These are phyloP conservation scores for Hyphochytrium catenoides DNA, from an alignment of 352 stramenopile genomes.

Conservation along the genomic window DNA sequence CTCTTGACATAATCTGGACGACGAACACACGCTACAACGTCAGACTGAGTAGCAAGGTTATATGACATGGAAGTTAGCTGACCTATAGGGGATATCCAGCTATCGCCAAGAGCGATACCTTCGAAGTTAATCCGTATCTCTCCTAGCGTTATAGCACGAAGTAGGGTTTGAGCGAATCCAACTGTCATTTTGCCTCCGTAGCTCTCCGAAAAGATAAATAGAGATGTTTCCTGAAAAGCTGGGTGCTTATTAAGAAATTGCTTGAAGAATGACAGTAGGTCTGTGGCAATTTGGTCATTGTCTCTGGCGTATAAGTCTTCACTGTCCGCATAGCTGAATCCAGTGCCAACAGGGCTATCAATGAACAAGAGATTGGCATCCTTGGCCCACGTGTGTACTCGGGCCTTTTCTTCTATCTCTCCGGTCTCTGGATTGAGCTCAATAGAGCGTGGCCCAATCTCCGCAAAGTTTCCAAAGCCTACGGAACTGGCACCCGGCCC, in stretches of 20 bases:
- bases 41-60: no score
- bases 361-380: constrained; percentile 4
- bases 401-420: no score
- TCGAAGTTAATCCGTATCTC: constrained; percentile 2
- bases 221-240: not conserved
- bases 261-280: constrained; percentile 3
- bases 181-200: constrained; percentile 6
- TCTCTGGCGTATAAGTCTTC: not conserved
- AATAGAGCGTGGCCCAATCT: constrained; percentile 1
- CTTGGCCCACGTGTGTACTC: constrained; percentile 5
- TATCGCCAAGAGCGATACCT: constrained; percentile 6
- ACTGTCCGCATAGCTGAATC: not conserved
- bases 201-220: constrained; percentile 6
- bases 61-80: no score
- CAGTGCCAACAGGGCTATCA: constrained; percentile 1
- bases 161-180: not conserved
- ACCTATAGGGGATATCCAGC: constrained; percentile 3
- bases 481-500: constrained; percentile 2
- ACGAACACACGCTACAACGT: no score
- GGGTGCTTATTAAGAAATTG: constrained; percentile 1
- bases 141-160: not conserved
- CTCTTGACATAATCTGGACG: constrained; percentile 3
- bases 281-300: constrained; percentile 2
- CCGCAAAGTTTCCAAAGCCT: constrained; percentile 5
- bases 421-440: constrained; percentile 2